A percentile compares a stretch with the other conserved stretches of the same genome.
These are phyloP conservation scores for Eurotiales sp. DNA, from an alignment of 2,329 filamentous ascomycete genomes.

Conservation along the genomic window DNA sequence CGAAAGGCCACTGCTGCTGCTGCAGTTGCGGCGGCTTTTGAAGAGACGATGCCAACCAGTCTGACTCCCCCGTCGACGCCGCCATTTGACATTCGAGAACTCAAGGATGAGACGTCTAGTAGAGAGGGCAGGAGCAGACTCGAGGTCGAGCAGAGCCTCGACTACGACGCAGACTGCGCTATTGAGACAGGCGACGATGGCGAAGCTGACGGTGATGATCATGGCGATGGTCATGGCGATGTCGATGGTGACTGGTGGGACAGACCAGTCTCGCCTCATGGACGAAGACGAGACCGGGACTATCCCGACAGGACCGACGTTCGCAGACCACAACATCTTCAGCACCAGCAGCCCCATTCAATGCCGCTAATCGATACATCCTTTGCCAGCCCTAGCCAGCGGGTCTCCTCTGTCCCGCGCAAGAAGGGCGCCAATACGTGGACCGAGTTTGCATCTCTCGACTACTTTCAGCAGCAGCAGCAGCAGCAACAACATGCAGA, in stretches of 20 bases:
- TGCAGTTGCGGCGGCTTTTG: conserved; percentile 18
- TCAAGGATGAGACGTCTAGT: conserved; percentile 15
- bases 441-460: conserved; percentile 36
- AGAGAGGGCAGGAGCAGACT: neutral
- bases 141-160: neutral
- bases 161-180: conserved; percentile 6
- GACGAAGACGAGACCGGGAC: neutral
- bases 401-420: conserved; percentile 24
- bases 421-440: conserved; percentile 33
- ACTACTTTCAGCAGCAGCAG: conserved; percentile 29
- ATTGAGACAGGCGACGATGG: conserved; percentile 15
- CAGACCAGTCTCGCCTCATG: conserved; percentile 9
- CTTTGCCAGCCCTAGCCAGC: conserved; percentile 29
- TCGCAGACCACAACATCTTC: conserved; percentile 12
- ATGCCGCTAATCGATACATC: conserved; percentile 33
- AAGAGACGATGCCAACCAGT: conserved; percentile 22
- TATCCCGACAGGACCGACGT: neutral
- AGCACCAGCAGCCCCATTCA: neutral
- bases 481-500: conserved; percentile 3
- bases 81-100: conserved; percentile 22
- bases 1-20: conserved; percentile 16
- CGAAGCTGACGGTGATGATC: conserved; percentile 13
- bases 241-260: conserved; percentile 13
- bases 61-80: conserved; percentile 39
- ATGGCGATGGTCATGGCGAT: conserved; percentile 11